Conservation (phyloP, 192 early-diverging fungal genomes). For the Coemansia sp. region DNA sequence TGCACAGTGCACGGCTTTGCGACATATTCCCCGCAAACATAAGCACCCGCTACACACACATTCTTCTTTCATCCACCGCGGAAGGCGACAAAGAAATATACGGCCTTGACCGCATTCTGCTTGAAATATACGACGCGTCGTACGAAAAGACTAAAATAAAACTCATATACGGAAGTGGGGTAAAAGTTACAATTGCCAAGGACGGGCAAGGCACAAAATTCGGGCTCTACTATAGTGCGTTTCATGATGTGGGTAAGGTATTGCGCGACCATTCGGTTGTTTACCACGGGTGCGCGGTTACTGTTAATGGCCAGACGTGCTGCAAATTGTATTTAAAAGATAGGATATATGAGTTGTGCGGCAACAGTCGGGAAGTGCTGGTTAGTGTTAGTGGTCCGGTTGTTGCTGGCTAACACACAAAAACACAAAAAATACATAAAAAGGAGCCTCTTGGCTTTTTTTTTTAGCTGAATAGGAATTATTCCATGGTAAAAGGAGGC, state of each 20-base stretch:
- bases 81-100: neutral
- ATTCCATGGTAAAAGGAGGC: too few relatives aligned
- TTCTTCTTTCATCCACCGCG: neutral
- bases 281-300: neutral
- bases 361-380: neutral
- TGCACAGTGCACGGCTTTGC: neutral
- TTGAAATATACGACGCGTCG: neutral
- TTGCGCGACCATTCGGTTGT: neutral
- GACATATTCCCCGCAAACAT: neutral
- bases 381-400: neutral
- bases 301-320: neutral
- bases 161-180: neutral
- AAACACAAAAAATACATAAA: neutral
- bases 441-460: too few relatives aligned
- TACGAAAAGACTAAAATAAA: neutral
- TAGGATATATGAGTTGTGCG: neutral
- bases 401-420: neutral
- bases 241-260: neutral
- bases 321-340: neutral
- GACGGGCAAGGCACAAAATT: neutral
- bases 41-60: neutral
- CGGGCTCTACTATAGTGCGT: neutral
- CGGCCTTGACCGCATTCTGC: neutral
- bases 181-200: neutral
- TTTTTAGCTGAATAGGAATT: too few relatives aligned